A percentile compares a stretch with the other conserved stretches of the same genome.
phyloP scores from a whole-genome alignment of 2,329 filamentous ascomycete species.

The Fusarium robinianum region DNA sequence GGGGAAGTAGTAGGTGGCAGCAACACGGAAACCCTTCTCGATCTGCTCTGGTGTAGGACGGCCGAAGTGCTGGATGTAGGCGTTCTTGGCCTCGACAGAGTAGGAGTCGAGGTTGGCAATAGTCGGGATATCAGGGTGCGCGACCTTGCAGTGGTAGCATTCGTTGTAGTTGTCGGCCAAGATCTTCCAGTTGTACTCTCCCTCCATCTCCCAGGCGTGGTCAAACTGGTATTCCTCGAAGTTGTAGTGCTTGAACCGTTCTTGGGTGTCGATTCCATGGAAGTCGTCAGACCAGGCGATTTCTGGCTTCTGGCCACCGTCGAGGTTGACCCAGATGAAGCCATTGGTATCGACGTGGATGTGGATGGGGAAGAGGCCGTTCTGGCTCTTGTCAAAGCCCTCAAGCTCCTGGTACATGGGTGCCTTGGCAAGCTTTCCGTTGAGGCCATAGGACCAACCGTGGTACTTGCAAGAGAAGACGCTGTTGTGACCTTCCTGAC shows the following conservation, averaged over 20 bases:
- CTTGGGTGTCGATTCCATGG: slow-evolving; percentile 50
- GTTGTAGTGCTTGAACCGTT: slow-evolving; percentile 50
- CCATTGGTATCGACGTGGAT: slow-evolving; percentile 57
- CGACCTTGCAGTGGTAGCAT: slow-evolving; percentile 65
- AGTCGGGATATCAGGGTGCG: slow-evolving; percentile 61
- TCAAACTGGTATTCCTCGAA: slow-evolving; percentile 61
- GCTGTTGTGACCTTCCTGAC: slow-evolving; percentile 53
- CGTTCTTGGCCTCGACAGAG: slow-evolving; percentile 52
- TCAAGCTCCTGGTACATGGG: slow-evolving; percentile 60
- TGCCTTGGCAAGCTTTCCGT: slow-evolving; percentile 62
- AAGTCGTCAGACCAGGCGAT: slow-evolving; percentile 59
- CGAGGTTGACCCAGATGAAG: slow-evolving; percentile 64
- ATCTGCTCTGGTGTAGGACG: slow-evolving; percentile 53
- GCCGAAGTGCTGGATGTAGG: slow-evolving; percentile 56
- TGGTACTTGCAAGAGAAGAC: slow-evolving; percentile 65
- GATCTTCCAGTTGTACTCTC: slow-evolving; percentile 64
- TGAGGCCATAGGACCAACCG: slow-evolving; percentile 64
- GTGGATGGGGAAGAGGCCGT: slow-evolving; percentile 60
- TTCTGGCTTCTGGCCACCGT: slow-evolving; percentile 50
- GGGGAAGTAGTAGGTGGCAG: slow-evolving; percentile 55
- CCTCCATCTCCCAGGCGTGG: slow-evolving; percentile 61
- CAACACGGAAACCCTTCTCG: slow-evolving; percentile 50
- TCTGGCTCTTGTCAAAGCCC: slow-evolving; percentile 60
- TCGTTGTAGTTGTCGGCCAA: slow-evolving; percentile 68
- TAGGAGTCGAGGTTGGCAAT: slow-evolving; percentile 63